Evolutionary conservation across 2,329 filamentous ascomycete genomes (phyloP).

Genomic region (Colletotrichum kahawae): DNA sequence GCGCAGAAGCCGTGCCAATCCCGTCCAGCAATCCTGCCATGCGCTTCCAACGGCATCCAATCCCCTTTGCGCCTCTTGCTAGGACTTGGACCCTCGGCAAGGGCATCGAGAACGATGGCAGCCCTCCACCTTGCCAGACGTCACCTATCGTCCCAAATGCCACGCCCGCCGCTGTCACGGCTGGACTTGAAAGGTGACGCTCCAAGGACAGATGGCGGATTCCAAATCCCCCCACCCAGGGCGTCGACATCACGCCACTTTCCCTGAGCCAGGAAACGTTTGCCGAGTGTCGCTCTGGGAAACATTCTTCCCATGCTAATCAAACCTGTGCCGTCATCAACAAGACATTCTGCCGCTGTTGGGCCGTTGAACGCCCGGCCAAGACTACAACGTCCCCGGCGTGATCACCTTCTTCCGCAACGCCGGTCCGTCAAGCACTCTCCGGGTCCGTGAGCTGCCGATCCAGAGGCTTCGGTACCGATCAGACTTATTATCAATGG

Average conservation of each 20-base stretch:
- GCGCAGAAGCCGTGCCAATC: conserved; percentile 11
- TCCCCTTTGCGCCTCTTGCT: neutral
- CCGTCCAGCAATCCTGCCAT: neutral
- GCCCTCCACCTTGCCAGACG: neutral
- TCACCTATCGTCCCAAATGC: conserved; percentile 9
- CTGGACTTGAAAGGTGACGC: neutral
- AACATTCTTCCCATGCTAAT: conserved; percentile 7
- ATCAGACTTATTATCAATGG: neutral
- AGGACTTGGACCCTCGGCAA: neutral
- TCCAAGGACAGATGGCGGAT: neutral
- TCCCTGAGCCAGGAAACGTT: neutral
- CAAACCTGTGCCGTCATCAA: neutral
- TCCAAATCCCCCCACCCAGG: neutral
- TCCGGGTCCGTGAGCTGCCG: neutral
- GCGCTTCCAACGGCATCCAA: neutral
- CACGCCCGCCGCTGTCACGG: neutral
- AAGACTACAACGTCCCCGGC: neutral
- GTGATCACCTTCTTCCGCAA: neutral
- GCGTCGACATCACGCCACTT: conserved; percentile 1
- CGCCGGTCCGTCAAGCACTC: neutral
- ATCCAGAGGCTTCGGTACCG: neutral
- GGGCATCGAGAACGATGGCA: neutral
- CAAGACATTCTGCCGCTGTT: neutral
- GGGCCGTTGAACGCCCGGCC: neutral
- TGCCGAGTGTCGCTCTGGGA: conserved; percentile 6